Conservation (phyloP, 2,329 filamentous ascomycete species). For the Clonostachys byssicola region DNA sequence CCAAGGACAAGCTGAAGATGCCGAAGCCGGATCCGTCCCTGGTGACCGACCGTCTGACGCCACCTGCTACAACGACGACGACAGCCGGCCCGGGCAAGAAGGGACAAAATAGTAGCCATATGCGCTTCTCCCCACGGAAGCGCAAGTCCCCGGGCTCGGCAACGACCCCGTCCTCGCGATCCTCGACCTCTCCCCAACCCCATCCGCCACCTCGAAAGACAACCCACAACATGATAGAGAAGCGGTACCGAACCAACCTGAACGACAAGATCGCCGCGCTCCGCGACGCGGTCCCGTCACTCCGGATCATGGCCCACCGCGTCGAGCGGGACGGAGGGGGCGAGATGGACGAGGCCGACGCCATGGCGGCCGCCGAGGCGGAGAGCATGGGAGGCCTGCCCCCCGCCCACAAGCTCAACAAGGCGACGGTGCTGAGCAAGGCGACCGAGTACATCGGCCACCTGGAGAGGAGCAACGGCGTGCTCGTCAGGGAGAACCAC, state of each 20-base stretch:
- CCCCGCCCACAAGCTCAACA: constrained; percentile 87
- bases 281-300: constrained; percentile 81
- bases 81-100: not conserved
- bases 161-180: constrained; percentile 14
- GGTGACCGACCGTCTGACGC: not conserved
- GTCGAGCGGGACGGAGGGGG: constrained; percentile 59
- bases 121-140: constrained; percentile 11
- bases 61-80: not conserved
- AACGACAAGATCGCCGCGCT: constrained; percentile 93
- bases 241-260: constrained; percentile 87
- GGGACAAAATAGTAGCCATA: not conserved
- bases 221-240: constrained; percentile 95
- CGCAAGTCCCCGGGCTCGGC: constrained; percentile 23
- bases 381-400: constrained; percentile 70
- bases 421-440: constrained; percentile 65
- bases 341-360: constrained; percentile 26
- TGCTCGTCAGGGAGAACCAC: constrained; percentile 21
- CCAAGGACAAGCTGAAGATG: not conserved
- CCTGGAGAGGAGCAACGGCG: constrained; percentile 25
- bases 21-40: too few relatives aligned
- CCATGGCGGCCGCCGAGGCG: constrained; percentile 57
- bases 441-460: constrained; percentile 30
- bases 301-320: constrained; percentile 62
- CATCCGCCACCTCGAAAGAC: constrained; percentile 60
- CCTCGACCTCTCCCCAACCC: constrained; percentile 13